Evolutionary conservation across 345 rosid species (phyloP), one percentile per base, ranked within the genome.

Genomic region (Lumnitzera littorea): DNA sequence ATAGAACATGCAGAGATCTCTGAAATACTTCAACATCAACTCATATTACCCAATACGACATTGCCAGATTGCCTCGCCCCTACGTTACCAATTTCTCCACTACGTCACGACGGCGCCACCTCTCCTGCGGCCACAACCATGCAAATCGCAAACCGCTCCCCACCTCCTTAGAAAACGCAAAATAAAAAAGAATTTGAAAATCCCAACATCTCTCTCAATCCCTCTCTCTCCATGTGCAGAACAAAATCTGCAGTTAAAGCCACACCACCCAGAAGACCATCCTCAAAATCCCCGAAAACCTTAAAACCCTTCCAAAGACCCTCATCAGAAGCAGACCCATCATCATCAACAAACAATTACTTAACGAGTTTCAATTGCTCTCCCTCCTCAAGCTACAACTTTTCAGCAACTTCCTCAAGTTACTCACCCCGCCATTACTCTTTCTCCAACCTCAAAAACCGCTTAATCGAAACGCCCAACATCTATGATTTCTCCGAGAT

Each of bases 401-500:
- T 2, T 48, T 58, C 57, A 50, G 31, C 67, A 10, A 15, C 54
- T 13, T 11, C 58, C 62, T 36, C 43, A 36, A 36, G 7, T 9
- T 36, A 36, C 43, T 36, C 43, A 36, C 43, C 43, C 0, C 43
- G 43, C 43, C 43, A 36, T 36, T 7, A 36, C 10, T 66, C 72
- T 12, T 58, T 68, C 36, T 25, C 72, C 58, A 20, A 36, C 67
- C 16, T 68, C 62, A 62, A 56, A 52, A 27, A 20, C 31, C 53
- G 14, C 62, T 36, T 69, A 31, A 66, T 77, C 23, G 70, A 72
- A 7, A 74, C 36, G 63, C 74, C 74, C 13, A 57, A 48, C 63
- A 69, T 78, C 65, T 78, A 78, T 68, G 67, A 70, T 68, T 64
- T 78, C 62, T 62, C 74, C 67, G 79, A 78, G 59, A 75, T 78